A percentile compares a stretch with the other conserved stretches of the same genome.
These are phyloP conservation scores for Phoenix dactylifera DNA, from an alignment of 176 grass and related monocot species.

Conservation along the genomic window DNA sequence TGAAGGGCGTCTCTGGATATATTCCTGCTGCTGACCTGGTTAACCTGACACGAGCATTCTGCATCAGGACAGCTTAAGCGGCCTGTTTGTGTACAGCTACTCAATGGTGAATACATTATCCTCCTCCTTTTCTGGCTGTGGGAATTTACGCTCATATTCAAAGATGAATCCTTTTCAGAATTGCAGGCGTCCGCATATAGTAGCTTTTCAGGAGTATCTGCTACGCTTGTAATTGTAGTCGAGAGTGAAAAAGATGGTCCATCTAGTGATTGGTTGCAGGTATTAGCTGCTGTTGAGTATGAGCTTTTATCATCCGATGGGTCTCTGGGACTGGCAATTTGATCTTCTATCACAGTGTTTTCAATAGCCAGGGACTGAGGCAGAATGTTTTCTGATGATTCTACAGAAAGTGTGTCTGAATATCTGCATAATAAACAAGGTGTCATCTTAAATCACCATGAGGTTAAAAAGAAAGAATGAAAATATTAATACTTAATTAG, in stretches of 20 bases:
- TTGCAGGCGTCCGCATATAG: conserved; percentile 16
- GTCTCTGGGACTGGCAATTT: conserved; percentile 25
- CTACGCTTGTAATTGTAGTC: conserved; percentile 23
- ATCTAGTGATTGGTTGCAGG: conserved; percentile 20
- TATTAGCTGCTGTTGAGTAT: conserved; percentile 5
- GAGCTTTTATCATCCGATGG: conserved; percentile 16
- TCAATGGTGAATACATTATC: conserved; percentile 27
- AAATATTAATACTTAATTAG: not conserved
- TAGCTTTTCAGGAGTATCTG: conserved; percentile 48
- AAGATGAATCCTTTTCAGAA: conserved; percentile 39
- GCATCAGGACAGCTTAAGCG: conserved; percentile 21
- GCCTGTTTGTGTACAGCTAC: conserved; percentile 22
- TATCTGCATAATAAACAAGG: conserved; percentile 31
- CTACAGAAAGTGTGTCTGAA: conserved; percentile 27
- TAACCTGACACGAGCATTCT: conserved; percentile 21
- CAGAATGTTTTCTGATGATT: conserved; percentile 27
- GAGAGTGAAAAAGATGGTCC: conserved; percentile 20
- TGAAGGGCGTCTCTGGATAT: conserved; percentile 16
- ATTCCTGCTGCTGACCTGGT: conserved; percentile 5
- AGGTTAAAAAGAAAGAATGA: conserved; percentile 1
- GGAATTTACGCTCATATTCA: conserved; percentile 61
- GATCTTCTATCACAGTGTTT: conserved; percentile 6
- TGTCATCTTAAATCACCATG: conserved; percentile 15
- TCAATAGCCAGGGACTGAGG: conserved; percentile 11
- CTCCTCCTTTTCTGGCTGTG: conserved; percentile 65